phyloP scores from a whole-genome alignment of 768 basidiomycete genomes.

The Collybia sordida region DNA sequence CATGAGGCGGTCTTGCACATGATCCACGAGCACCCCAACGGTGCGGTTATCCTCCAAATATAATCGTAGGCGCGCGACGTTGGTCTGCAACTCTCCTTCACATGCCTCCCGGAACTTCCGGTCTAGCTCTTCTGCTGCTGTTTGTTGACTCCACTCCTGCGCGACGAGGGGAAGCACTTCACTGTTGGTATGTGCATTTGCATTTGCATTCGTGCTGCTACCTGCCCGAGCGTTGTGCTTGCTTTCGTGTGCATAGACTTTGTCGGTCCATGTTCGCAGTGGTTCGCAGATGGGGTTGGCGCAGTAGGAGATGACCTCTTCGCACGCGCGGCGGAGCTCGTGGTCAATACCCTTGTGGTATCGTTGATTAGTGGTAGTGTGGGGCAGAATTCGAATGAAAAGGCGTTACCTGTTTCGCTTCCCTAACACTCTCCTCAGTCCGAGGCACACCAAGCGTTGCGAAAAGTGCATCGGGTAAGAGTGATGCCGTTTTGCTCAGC shows the following conservation, averaged over 20 bases:
- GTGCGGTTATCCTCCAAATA: conserved; percentile 85
- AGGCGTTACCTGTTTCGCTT: conserved; percentile 66
- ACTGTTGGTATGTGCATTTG: neutral
- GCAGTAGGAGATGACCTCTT: conserved; percentile 73
- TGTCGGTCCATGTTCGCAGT: conserved; percentile 63
- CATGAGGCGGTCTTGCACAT: conserved; percentile 72
- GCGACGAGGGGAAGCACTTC: conserved; percentile 23
- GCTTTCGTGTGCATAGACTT: conserved; percentile 28
- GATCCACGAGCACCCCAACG: conserved; percentile 73
- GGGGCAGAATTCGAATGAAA: neutral
- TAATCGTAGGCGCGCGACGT: conserved; percentile 59
- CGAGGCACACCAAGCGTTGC: conserved; percentile 67
- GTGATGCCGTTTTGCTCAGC: conserved; percentile 57
- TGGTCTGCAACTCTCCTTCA: conserved; percentile 53
- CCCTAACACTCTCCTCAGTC: conserved; percentile 59
- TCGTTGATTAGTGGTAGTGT: neutral
- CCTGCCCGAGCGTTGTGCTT: conserved; percentile 13
- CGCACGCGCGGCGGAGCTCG: conserved; percentile 82
- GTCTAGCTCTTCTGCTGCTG: conserved; percentile 49
- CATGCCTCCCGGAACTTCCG: conserved; percentile 53
- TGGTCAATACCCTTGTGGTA: conserved; percentile 77
- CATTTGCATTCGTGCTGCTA: conserved; percentile 9
- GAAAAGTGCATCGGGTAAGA: conserved; percentile 70
- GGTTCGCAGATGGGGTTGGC: conserved; percentile 57
- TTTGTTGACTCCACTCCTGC: conserved; percentile 53